Conservation (phyloP, 129 eudicot species). For the Arctium lappa region DNA sequence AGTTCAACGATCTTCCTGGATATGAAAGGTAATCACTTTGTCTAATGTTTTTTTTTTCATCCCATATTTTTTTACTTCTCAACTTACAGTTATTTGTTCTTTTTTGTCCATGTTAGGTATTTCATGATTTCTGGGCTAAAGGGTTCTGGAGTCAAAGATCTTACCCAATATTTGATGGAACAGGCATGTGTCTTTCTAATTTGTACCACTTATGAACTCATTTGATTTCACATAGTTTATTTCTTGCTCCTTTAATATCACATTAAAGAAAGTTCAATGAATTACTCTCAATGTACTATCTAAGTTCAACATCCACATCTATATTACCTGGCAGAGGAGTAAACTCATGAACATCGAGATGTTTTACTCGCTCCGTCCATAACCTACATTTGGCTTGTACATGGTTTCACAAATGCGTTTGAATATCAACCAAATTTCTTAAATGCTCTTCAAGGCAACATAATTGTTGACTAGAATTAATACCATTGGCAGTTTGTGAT, state of each 20-base stretch:
- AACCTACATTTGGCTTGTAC: no score
- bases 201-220: not conserved
- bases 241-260: not conserved
- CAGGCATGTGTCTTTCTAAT: constrained; percentile 49
- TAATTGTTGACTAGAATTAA: no score
- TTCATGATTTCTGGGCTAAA: constrained; percentile 90
- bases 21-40: constrained; percentile 59
- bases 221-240: not conserved
- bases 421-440: no score
- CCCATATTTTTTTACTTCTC: not conserved
- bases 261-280: not conserved
- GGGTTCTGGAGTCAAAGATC: constrained; percentile 95
- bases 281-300: not conserved
- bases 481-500: no score
- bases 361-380: no score
- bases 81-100: not conserved
- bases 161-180: constrained; percentile 59
- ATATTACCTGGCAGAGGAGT: not conserved
- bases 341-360: no score
- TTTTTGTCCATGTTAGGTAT: constrained; percentile 37
- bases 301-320: not conserved
- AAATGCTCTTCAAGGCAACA: no score
- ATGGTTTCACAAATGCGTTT: no score
- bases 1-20: constrained; percentile 76
- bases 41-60: not conserved